Evolutionary conservation across 495 filamentous ascomycete genomes (phyloP), one percentile per base, ranked within the genome.

Genomic region (Trichoderma orchidacearum): DNA sequence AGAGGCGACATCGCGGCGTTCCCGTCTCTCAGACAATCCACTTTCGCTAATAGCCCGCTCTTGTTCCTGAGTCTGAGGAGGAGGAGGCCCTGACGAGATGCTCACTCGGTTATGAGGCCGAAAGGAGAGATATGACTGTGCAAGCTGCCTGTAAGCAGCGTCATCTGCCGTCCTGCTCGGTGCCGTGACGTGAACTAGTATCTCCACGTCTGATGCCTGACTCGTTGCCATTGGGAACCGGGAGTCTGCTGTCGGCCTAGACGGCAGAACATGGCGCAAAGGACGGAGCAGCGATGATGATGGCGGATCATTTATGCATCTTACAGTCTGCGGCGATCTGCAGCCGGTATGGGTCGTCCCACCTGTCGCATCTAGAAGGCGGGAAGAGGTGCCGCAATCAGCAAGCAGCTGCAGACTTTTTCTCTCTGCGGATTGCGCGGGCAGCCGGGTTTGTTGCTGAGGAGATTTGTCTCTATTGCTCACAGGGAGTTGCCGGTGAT

Each of bases 161-260:
- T 90, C 86, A 59, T 89, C 83, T 38, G 61, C 62, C 28, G 66
- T 74, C 52, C 67, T 72, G 64, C 82, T 81, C 52, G 85, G 80
- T 30, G 84, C 86, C 30, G 80, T 72, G 61, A 84, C 75, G 66
- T 89, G 86, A 21, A 87, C 79, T 51, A 89, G 73, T 50, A 89
- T 82, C 70, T 89, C 84, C 15, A 71, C 67, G 31, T 72, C 64
- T 29, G 60, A 55, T 30, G 23, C 25, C 29, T 51, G 48, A 18
- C 25, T 32, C 52, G 50, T 36, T 31, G 60, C 32, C 34, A 61
- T 60, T 61, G 45, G 59, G 55, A 57, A 58, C 48, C 29, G 31
- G 23, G 12, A 51, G 56, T 32, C 60, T 60, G 63, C 56, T 58
- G 59, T 58, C 56, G 61, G 56, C 35, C 53, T 28, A 30, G 27